These are phyloP conservation scores for Wickerhamiella slavikovae DNA, from an alignment of 805 yeast species.

Conservation along the genomic window DNA sequence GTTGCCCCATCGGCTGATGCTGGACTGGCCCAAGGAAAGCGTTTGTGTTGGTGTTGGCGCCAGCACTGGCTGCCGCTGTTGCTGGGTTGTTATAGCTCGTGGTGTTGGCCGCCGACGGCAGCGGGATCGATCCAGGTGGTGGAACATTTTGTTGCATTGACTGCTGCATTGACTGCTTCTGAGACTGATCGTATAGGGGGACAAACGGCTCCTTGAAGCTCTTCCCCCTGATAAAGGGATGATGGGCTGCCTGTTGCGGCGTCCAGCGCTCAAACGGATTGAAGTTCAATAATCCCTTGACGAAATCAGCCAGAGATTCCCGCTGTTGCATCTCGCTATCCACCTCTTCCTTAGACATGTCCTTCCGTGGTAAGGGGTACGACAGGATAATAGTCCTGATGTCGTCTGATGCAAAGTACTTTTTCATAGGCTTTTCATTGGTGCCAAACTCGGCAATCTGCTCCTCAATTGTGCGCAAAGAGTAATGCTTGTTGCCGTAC, in stretches of 20 bases:
- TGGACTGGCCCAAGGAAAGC: no score
- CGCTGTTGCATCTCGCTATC: conserved; percentile 63
- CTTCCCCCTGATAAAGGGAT: conserved; percentile 65
- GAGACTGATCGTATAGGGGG: not conserved
- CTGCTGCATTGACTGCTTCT: not conserved
- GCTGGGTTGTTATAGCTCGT: not conserved
- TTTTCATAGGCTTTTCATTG: conserved; percentile 61
- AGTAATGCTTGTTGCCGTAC: conserved; percentile 19
- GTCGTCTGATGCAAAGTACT: conserved; percentile 49
- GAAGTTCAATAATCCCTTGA: conserved; percentile 53
- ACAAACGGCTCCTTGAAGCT: conserved; percentile 25
- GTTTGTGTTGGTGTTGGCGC: not conserved
- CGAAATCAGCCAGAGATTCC: conserved; percentile 50
- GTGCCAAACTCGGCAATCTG: conserved; percentile 24
- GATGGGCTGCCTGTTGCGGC: conserved; percentile 83
- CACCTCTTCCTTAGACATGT: conserved; percentile 21
- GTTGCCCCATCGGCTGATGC: no score
- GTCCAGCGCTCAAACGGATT: conserved; percentile 94
- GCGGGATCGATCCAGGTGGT: not conserved
- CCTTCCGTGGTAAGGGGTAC: conserved; percentile 30
- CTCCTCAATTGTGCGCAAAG: conserved; percentile 30
- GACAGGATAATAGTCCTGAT: conserved; percentile 56
- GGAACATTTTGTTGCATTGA: conserved; percentile 1
- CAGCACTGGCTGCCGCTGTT: not conserved
- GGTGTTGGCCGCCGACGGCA: not conserved